phyloP scores from a whole-genome alignment of 164 flowering plant species.

The Magnolia kwangsiensis region DNA sequence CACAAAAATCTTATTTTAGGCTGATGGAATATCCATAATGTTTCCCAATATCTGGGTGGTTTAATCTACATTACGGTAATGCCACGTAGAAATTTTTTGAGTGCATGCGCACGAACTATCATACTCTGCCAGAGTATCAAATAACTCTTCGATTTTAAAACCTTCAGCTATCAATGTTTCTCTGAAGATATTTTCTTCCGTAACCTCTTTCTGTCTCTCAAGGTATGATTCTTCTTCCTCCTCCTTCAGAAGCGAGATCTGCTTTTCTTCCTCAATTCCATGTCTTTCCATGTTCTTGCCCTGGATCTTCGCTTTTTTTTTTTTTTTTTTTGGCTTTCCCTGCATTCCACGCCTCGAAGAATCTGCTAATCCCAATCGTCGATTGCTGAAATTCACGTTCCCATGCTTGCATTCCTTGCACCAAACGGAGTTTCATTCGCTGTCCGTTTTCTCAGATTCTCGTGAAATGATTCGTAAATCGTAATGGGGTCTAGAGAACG shows the following conservation, averaged over 20 bases:
- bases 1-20: neutral
- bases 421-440: neutral
- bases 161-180: neutral
- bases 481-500: neutral
- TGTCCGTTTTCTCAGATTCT: neutral
- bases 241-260: neutral
- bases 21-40: neutral
- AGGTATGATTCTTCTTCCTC: neutral
- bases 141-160: neutral
- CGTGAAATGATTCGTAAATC: neutral
- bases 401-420: neutral
- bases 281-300: neutral
- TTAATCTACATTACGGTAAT: neutral
- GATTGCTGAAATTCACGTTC: neutral
- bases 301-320: neutral
- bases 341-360: neutral
- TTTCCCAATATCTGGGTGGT: neutral
- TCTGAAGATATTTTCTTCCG: neutral
- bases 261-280: neutral
- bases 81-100: neutral
- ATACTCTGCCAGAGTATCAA: neutral
- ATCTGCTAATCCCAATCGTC: neutral
- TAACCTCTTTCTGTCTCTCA: neutral
- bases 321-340: no score
- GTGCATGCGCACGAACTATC: neutral